Percentiles rank a stretch among this genome's conserved stretches.
These are phyloP conservation scores for Cornus florida DNA, from an alignment of 148 eudicot genomes.

Conservation along the genomic window DNA sequence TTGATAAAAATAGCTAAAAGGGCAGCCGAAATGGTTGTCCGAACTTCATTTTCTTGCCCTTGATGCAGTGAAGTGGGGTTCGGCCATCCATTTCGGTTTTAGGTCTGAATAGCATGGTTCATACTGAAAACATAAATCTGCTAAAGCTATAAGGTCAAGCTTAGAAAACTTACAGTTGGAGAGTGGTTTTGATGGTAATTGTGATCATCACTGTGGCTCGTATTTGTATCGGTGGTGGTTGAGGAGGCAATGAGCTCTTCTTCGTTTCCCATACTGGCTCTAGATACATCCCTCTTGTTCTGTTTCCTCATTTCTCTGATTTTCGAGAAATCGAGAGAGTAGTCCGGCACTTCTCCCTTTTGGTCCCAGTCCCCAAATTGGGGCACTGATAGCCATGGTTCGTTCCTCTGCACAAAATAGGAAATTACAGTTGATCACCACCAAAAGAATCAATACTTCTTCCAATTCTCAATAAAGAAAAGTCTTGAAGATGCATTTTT, in stretches of 20 bases:
- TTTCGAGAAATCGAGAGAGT: constrained; percentile 92
- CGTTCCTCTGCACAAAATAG: constrained; percentile 45
- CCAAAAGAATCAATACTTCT: constrained; percentile 2
- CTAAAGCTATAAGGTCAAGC: neutral
- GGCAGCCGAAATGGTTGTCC: too few species aligned
- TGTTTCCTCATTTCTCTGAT: constrained; percentile 93
- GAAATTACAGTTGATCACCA: neutral
- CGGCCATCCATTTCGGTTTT: too few species aligned
- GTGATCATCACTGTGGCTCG: constrained; percentile 34
- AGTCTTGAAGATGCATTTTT: neutral
- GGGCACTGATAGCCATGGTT: constrained; percentile 92
- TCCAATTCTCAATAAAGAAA: neutral
- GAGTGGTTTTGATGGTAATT: constrained; percentile 55
- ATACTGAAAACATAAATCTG: neutral
- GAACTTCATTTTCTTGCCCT: too few species aligned
- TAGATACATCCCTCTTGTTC: constrained; percentile 88
- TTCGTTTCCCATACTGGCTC: constrained; percentile 92
- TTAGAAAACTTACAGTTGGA: constrained; percentile 64
- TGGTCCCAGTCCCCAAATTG: constrained; percentile 98
- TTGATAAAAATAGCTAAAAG: too few species aligned
- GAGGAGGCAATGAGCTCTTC: constrained; percentile 70
- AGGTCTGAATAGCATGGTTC: too few species aligned
- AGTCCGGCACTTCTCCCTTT: constrained; percentile 77
- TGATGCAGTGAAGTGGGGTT: too few species aligned
- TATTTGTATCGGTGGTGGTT: constrained; percentile 37